These are phyloP conservation scores for Vanderwaltozyma verrucispora DNA, from an alignment of 805 yeast genomes.

Conservation along the genomic window DNA sequence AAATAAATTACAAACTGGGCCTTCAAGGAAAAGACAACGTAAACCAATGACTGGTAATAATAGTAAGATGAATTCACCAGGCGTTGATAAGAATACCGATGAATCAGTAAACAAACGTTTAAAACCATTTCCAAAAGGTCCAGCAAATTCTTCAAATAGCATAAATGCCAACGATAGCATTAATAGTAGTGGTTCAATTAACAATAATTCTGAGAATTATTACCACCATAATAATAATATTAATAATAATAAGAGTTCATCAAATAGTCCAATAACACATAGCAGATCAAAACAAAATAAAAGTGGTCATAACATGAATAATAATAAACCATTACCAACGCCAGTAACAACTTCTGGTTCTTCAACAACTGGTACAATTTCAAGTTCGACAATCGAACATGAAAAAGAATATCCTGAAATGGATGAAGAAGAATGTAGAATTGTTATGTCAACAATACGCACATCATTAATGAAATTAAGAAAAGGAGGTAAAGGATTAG, in stretches of 20 bases:
- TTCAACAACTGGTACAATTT: constrained; percentile 1
- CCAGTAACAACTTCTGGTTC: constrained; percentile 9
- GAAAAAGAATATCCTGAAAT: constrained; percentile 55
- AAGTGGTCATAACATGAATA: constrained; percentile 8
- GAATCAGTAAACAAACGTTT: constrained; percentile 12
- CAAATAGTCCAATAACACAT: constrained; percentile 8
- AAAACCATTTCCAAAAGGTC: constrained; percentile 23
- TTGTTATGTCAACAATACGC: constrained; percentile 51
- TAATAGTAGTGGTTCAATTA: no score
- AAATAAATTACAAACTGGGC: constrained; percentile 14
- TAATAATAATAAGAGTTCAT: neutral
- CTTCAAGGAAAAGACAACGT: constrained; percentile 23
- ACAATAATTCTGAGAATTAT: neutral
- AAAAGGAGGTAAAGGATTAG: constrained; percentile 61
- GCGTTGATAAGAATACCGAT: constrained; percentile 7
- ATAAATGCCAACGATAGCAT: neutral
- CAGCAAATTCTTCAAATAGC: constrained; percentile 7
- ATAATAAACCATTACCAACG: constrained; percentile 20
- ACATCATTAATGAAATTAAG: constrained; percentile 55
- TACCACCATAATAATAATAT: no score
- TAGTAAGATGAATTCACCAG: constrained; percentile 5
- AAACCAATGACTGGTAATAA: constrained; percentile 6
- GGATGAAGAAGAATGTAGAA: constrained; percentile 64
- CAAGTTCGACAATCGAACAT: constrained; percentile 2
- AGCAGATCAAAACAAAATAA: constrained; percentile 17